Conservation (phyloP, 169 alveolate genomes). For the Plasmodium adleri region DNA sequence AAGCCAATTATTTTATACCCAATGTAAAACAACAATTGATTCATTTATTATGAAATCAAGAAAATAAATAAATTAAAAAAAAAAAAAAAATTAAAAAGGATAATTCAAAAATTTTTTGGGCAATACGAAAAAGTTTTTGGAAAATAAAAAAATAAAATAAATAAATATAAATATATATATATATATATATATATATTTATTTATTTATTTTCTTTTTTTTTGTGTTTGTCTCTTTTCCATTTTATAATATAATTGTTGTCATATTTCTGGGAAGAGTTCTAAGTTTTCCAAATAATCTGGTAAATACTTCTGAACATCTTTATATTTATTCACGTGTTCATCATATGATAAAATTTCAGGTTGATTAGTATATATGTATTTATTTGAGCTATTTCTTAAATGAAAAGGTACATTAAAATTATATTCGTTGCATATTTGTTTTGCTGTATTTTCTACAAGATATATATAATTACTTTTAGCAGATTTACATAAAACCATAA, state of each 20-base stretch:
- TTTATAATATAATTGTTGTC: neutral
- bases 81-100: constrained; percentile 1
- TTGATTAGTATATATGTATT: constrained; percentile 54
- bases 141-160: neutral
- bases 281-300: constrained; percentile 61
- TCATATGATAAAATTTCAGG: constrained; percentile 75
- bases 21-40: constrained; percentile 6
- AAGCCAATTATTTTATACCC: neutral
- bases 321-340: constrained; percentile 52
- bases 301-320: constrained; percentile 56
- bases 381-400: constrained; percentile 62
- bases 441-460: constrained; percentile 59
- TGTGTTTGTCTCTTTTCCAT: neutral
- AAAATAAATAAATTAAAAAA: neutral
- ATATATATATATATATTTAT: neutral
- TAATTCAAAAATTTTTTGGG: neutral
- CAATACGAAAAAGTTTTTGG: no score
- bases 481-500: constrained; percentile 70
- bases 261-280: constrained; percentile 48
- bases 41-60: constrained; percentile 19
- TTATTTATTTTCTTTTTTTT: neutral
- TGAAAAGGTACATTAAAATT: constrained; percentile 60
- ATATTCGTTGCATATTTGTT: constrained; percentile 67
- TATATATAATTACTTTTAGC: constrained; percentile 70
- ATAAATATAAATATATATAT: neutral